Evolutionary conservation across 2,329 filamentous ascomycete genomes (phyloP), one percentile per base, ranked within the genome.

Genomic region (Phyllosticta citrichinensis): DNA sequence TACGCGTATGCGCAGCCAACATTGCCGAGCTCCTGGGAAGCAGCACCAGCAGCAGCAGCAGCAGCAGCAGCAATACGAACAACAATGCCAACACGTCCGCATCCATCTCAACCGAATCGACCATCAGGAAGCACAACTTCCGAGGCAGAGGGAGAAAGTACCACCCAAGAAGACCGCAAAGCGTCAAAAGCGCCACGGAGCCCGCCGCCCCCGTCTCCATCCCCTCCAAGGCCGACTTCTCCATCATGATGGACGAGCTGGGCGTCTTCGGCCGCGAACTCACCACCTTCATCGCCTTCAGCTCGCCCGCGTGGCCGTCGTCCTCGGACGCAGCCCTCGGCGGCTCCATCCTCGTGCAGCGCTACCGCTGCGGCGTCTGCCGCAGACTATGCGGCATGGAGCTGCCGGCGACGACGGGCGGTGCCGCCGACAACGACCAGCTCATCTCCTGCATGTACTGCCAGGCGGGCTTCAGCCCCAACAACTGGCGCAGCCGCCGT

Each of bases 1-100:
- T 76, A 4, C 40, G 54, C n/a, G 55, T 61, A 3, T 56, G 54
- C 54, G 59, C 55, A 27, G 27, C 27, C 50, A 35, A 61, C 20
- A 50, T 51, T 50, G 14, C 19, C 8, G 55, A 61, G 14, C 59
- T 61, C 9, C 50, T 61, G n/a, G 17, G 40, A 6, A 40, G 40
- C 40, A 47, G 35, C 17, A 17, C 5, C 14, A 47, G 35, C 14
- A n/a, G n/a, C n/a, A n/a, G 14, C 22, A 22, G 22, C n/a, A 35
- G 10, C 35, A 40, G 35, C 17, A 9, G 35, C 12, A 40, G 35
- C 12, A 40, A 14, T 3, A 40, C 11, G 5, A 47, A n/a, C 40
- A 47, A n/a, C 17, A 47, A 47, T n/a, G 40, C 40, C 17, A 47
- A 47, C 17, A 47, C 40, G 17, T 47, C 40, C n/a, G 14, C 40